These are phyloP conservation scores for Xerophyta viscosa DNA, from an alignment of 106 monocot species.

Conservation along the genomic window DNA sequence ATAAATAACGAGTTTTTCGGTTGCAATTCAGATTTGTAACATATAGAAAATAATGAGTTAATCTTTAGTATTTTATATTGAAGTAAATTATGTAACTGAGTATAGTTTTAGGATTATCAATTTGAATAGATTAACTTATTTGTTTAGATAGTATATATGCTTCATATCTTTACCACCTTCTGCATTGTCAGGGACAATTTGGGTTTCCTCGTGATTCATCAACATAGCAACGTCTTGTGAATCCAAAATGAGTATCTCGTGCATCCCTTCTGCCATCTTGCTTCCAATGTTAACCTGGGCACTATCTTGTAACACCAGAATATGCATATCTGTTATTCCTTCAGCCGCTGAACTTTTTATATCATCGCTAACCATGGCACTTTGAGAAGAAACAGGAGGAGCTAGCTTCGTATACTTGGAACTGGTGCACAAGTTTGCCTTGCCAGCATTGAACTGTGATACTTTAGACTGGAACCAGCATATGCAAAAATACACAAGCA, in stretches of 20 bases:
- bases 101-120: no score
- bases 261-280: slow-evolving; percentile 1
- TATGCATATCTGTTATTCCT: no score
- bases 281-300: background rate
- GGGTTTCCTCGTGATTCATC: background rate
- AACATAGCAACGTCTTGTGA: background rate
- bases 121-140: no score
- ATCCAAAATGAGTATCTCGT: background rate
- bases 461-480: slow-evolving; percentile 12
- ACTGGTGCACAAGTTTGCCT: background rate
- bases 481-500: no score
- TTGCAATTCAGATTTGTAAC: no score
- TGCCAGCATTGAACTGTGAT: background rate
- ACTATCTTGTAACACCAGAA: background rate
- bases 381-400: background rate
- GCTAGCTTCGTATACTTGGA: slow-evolving; percentile 1
- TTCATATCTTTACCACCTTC: slow-evolving; percentile 3
- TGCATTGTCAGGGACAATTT: background rate
- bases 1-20: no score
- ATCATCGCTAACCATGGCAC: background rate
- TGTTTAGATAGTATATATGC: background rate
- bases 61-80: no score
- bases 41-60: no score
- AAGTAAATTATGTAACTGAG: no score
- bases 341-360: background rate